Evolutionary conservation across 208 protist species (phyloP).

Genomic region (Herpetomonas samuelpessoai): DNA sequence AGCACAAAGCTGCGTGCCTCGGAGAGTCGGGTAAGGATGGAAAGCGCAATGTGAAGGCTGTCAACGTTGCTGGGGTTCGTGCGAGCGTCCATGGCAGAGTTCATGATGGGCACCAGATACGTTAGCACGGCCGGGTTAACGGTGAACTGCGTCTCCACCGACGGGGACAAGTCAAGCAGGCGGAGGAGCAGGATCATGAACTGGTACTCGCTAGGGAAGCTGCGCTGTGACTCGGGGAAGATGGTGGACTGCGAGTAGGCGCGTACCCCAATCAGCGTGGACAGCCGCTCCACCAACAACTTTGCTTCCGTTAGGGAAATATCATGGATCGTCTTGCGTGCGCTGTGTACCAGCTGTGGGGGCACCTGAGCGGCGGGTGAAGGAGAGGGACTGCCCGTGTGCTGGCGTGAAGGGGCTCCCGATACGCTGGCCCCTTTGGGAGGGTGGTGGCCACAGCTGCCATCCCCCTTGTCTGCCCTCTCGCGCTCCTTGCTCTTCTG

Average conservation of each 20-base stretch:
- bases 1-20: conserved; percentile 72
- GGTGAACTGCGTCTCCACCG: conserved; percentile 47
- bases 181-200: conserved; percentile 87
- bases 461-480: no score
- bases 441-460: no score
- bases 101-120: conserved; percentile 74
- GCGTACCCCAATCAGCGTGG: conserved; percentile 51
- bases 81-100: conserved; percentile 69
- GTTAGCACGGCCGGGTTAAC: conserved; percentile 30
- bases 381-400: background rate
- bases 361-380: background rate
- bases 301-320: conserved; percentile 74
- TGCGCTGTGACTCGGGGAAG: conserved; percentile 69
- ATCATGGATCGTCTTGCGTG: conserved; percentile 53
- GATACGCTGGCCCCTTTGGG: no score
- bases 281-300: conserved; percentile 39
- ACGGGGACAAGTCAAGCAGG: conserved; percentile 70
- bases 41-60: conserved; percentile 76
- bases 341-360: conserved; percentile 54
- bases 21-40: conserved; percentile 77
- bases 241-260: conserved; percentile 60
- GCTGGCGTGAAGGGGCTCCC: conserved; percentile 11
- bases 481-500: no score
- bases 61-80: conserved; percentile 31
- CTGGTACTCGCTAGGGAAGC: conserved; percentile 55